phyloP scores from a whole-genome alignment of 306 rosid species.

The Mucuna pruriens region DNA sequence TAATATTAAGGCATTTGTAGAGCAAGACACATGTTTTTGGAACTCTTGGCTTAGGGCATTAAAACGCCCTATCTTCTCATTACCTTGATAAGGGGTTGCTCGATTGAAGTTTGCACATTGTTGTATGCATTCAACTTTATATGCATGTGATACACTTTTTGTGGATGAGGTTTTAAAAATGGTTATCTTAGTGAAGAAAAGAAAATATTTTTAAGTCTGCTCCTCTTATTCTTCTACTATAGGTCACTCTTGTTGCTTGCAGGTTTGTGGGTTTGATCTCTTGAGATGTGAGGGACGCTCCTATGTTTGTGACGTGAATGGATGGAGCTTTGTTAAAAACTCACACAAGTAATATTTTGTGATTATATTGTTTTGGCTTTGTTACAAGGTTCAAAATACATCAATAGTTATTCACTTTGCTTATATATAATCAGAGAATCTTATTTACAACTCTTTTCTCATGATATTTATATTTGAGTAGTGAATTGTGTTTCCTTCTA shows the following conservation, averaged over 20 bases:
- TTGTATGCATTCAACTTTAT: no score
- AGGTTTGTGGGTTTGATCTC: constrained; percentile 99
- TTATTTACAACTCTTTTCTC: constrained; percentile 5
- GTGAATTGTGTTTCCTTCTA: constrained; percentile 9
- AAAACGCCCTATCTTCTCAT: neutral
- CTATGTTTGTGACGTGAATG: constrained; percentile 96
- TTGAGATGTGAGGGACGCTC: constrained; percentile 96
- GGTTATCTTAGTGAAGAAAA: neutral
- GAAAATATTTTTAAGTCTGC: constrained; percentile 1
- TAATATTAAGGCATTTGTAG: neutral
- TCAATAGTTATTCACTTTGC: constrained; percentile 1
- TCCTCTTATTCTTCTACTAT: constrained; percentile 29
- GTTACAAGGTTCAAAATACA: constrained; percentile 26
- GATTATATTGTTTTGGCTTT: constrained; percentile 27
- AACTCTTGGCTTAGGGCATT: neutral
- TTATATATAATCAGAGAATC: neutral
- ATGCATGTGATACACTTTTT: constrained; percentile 6
- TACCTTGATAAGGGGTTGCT: neutral
- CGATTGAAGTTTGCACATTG: constrained; percentile 7
- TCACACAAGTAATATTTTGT: constrained; percentile 79
- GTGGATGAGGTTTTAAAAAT: neutral
- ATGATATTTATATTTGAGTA: neutral
- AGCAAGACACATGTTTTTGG: neutral
- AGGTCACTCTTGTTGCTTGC: constrained; percentile 40
- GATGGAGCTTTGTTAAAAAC: constrained; percentile 98